phyloP scores from a whole-genome alignment of 257 asterid species.

The Lycium barbarum region DNA sequence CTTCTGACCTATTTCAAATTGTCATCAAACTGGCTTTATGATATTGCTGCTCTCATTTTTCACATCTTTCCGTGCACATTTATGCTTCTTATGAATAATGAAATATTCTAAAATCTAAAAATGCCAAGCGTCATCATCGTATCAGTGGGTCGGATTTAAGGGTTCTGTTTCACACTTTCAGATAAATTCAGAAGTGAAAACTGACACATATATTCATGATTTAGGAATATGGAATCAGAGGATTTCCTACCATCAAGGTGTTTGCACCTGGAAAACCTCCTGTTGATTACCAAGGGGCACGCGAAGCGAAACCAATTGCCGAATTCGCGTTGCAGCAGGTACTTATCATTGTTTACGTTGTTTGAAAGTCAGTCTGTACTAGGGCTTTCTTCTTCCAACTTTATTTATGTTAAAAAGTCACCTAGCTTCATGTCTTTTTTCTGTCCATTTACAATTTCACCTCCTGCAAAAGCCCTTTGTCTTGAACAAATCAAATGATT shows the following conservation, averaged over 20 bases:
- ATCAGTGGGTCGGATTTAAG: background rate
- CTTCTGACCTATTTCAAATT: background rate
- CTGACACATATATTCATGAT: constrained; percentile 25
- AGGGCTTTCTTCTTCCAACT: background rate
- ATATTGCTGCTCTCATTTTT: constrained; percentile 7
- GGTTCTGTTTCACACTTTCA: constrained; percentile 4
- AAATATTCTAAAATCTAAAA: background rate
- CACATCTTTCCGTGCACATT: background rate
- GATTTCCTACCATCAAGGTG: constrained; percentile 96
- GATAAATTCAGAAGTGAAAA: constrained; percentile 1
- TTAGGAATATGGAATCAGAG: constrained; percentile 89
- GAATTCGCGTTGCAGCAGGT: constrained; percentile 81
- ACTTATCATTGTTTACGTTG: background rate
- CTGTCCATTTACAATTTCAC: background rate
- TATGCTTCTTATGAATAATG: background rate
- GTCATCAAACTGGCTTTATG: background rate
- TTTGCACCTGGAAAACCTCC: constrained; percentile 93
- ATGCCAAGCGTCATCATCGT: background rate
- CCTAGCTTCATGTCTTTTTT: background rate
- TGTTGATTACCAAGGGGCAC: constrained; percentile 88
- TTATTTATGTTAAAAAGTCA: background rate
- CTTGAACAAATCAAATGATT: background rate
- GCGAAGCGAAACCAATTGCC: constrained; percentile 84
- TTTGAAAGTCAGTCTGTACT: background rate
- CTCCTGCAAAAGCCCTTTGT: constrained; percentile 10